Evolutionary conservation across 495 filamentous ascomycete species (phyloP).

Genomic region (Immersiella caudata): DNA sequence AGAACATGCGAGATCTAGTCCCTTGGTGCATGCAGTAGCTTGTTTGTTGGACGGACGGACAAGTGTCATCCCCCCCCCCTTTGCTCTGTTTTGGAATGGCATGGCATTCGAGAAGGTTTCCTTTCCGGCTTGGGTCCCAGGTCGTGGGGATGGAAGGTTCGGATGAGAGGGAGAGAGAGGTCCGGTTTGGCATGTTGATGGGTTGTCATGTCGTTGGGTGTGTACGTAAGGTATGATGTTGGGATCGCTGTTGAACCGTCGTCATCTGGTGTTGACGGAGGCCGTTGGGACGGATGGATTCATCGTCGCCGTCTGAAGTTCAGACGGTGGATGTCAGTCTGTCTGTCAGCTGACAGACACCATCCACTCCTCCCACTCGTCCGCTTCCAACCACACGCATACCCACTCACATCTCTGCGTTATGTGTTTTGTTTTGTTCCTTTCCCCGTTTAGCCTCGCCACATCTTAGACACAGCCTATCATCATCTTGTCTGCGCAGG

Average conservation of each 20-base stretch:
- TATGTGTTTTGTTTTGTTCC: background rate
- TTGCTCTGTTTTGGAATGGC: background rate
- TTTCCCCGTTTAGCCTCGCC: constrained; percentile 14
- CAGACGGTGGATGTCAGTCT: no score
- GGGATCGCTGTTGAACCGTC: no score
- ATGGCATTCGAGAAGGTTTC: constrained; percentile 16
- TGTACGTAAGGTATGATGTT: background rate
- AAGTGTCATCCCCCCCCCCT: no score
- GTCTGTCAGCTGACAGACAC: background rate
- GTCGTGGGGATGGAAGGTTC: no score
- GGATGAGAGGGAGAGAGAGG: no score
- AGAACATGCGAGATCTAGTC: no score
- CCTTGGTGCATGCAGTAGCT: background rate
- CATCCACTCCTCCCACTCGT: background rate
- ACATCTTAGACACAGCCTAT: constrained; percentile 17
- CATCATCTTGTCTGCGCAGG: background rate
- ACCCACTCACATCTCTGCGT: background rate
- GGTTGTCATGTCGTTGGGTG: background rate
- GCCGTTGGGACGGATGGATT: background rate
- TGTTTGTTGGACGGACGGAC: background rate
- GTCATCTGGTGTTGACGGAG: background rate
- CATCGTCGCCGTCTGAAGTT: no score
- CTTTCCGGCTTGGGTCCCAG: background rate
- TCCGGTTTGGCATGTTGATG: background rate
- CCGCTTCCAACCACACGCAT: background rate